Evolutionary conservation across 2,329 filamentous ascomycete genomes (phyloP).

Genomic region (Helotiales sp.): DNA sequence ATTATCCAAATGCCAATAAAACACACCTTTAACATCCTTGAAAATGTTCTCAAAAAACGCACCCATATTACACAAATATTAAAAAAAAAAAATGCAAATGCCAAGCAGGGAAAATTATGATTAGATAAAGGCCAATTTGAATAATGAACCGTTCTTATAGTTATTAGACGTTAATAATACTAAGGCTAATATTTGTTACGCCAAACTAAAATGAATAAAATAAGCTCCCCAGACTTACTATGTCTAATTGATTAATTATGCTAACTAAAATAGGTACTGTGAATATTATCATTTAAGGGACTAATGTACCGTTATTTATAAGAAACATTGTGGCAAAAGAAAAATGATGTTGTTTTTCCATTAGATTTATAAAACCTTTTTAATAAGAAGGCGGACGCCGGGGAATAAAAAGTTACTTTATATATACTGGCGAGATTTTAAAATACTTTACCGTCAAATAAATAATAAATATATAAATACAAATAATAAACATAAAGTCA

Average conservation of each 20-base stretch:
- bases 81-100: conserved; percentile 26
- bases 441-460: conserved; percentile 17
- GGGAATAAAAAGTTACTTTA: neutral
- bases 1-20: conserved; percentile 17
- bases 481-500: neutral
- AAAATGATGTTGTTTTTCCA: conserved; percentile 38
- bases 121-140: conserved; percentile 23
- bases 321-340: conserved; percentile 34
- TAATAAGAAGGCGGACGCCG: conserved; percentile 20
- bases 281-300: conserved; percentile 13
- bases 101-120: conserved; percentile 26
- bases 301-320: conserved; percentile 27
- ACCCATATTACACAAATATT: conserved; percentile 16
- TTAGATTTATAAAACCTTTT: conserved; percentile 36
- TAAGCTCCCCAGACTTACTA: conserved; percentile 20
- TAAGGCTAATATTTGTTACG: conserved; percentile 35
- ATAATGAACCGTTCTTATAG: conserved; percentile 29
- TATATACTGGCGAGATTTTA: conserved; percentile 18
- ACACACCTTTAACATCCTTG: conserved; percentile 17
- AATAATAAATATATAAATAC: neutral
- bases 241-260: neutral
- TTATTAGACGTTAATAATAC: too few species aligned
- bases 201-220: conserved; percentile 33
- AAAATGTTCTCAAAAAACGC: conserved; percentile 24
- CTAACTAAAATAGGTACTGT: conserved; percentile 17